Base-by-base conservation (phyloP, 1,284 basidiomycete species). In the Erythrobasidium hasegawianum region DNA sequence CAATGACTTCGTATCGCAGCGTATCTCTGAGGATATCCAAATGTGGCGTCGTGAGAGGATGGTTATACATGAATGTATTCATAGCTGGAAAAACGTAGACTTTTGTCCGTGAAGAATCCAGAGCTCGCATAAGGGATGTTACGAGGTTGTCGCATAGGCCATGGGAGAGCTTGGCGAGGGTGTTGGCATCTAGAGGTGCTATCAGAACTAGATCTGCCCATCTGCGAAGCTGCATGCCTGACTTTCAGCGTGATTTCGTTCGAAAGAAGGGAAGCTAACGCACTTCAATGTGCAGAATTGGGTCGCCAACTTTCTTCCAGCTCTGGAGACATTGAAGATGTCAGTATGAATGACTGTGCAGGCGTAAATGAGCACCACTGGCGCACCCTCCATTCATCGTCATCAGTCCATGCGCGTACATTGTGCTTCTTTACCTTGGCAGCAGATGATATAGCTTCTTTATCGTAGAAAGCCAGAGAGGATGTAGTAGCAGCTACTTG, bases 1-100 rank as follows among this genome's bases (percentile, higher is more conserved):
- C 93, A 2, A 87, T 80, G 8, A 97, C 83, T 41, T 85, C 79
- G 75, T 96, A 97, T 1, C 47, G 24, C 10, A 96, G 82, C 49
- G 87, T 82, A 1, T 92, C 86, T 18, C 80, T 81, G 1, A 92
- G 82, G 38, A 87, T 74, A 10, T 82, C 81, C 22, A 97, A 76
- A 73, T 98, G 95, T 68, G 86, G 83, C 1, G 83, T 82, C 0
- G 95, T 97, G 39, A 97, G 81, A n/a, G 92, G 91, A 75, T 98
- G 93, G 70, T 89, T 83, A 76, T 89, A 97, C 95, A 98, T 97
- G 71, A 90, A 81, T 4, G 94, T 97, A 77, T 98, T 98, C 95
- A 97, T 98, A 0, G 96, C 95, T 2, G 95, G 96, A 74, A 94
- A 97, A 33, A 97, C 78, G 72, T 87, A 88, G 16, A 90, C 91